phyloP scores from a whole-genome alignment of 257 asterid species.

The Solanum medicagineum region DNA sequence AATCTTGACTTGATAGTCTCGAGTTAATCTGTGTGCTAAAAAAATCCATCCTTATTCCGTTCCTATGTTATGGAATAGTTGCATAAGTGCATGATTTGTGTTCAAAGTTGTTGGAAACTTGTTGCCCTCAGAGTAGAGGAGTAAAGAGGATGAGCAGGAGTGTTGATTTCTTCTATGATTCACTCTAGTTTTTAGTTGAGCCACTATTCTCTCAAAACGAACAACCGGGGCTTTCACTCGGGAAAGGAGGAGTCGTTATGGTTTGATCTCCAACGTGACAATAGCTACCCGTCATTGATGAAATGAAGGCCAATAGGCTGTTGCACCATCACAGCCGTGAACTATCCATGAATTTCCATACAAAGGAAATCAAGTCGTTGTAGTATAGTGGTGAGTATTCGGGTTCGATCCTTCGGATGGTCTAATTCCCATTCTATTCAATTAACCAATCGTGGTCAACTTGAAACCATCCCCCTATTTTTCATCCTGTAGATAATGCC shows the following conservation, averaged over 20 bases:
- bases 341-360: neutral
- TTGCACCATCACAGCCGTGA: no score
- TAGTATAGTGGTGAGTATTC: conserved; percentile 61
- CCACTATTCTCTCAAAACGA: no score
- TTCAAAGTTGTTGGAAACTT: neutral
- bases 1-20: neutral
- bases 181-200: neutral
- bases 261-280: neutral
- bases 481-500: no score
- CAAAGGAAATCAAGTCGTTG: no score
- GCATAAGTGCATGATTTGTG: neutral
- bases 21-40: neutral
- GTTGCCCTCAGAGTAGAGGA: neutral
- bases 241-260: neutral
- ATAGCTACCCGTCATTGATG: neutral
- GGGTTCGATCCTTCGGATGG: no score
- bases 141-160: neutral
- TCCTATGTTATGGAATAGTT: neutral
- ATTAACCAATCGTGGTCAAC: no score
- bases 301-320: neutral
- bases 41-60: neutral
- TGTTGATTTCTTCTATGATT: neutral
- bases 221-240: no score
- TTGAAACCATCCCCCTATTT: no score
- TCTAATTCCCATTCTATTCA: no score